Evolutionary conservation across 345 rosid species (phyloP), one percentile per base, ranked within the genome.

Genomic region (Fremontodendron californicum): DNA sequence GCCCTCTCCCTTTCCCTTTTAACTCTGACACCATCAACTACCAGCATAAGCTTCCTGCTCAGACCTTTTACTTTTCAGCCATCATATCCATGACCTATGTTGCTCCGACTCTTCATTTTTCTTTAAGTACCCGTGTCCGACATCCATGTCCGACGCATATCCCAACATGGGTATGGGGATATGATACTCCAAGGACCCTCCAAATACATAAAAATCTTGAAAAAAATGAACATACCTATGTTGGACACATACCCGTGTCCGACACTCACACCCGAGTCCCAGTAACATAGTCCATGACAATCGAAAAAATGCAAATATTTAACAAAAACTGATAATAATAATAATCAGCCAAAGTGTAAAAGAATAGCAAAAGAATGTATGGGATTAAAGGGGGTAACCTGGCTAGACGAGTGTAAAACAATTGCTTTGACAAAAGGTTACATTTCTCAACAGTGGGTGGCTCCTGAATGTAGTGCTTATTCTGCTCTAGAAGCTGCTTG

Each of bases 401-500:
- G 6, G 92, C 92, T 29, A 90, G 92, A 74, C 92, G 91, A 81
- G 97, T 90, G 89, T 89, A 88, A 19, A 90, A 77, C 82, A 92
- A 71, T 64, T 90, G 93, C 86, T 90, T 89, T 12, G 89, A 81
- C 80, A 90, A 78, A 45, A 80, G 84, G 42, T 65, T 81, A 84
- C 97, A 92, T 77, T 83, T 92, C 86, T 90, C 91, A 16, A 86
- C 81, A 11, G 86, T 86, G 12, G 92, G 80, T 23, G 94, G 97
- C 9, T 88, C 90, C 80, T 84, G 93, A 49, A 90, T 84, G 54
- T 81, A 85, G 23, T 92, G 89, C 85, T 90, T 89, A 83, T 92
- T 90, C 86, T 90, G 73, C 81, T 92, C 97, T 62, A 92, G 12
- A 74, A 88, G 27, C 79, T 90, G 90, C 75, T 80, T 92, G 85